Evolutionary conservation across 164 flowering plant species (phyloP), one percentile per base, ranked within the genome.

Genomic region (Paratinospora sagittata): DNA sequence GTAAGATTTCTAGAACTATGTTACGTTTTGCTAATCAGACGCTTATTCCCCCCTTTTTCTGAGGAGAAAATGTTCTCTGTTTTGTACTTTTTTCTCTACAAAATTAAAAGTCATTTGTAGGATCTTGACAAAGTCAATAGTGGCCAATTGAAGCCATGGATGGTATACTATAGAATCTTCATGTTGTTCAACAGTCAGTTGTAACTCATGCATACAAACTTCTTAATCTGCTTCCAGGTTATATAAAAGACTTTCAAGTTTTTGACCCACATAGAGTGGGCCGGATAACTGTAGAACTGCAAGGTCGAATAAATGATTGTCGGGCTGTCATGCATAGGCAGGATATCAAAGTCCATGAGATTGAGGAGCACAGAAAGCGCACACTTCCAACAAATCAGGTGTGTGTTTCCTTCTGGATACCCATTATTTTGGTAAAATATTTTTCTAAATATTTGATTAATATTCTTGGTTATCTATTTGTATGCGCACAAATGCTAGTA

Each of bases 361-460:
- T 93, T 73, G 87, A 87, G 73, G 70, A 74, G 27, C 91, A 90
- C 69, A 85, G 43, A 65, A 36, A 45, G 11, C 80, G 83, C 5
- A 71, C 63, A 6, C 95, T 94, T 78, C 98, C 98, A 43, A 89
- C 96, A 0, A 86, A 67, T 27, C 98, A 90, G 95, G 98, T 68
- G 78, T 67, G 36, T 49, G 11, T 39, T 1, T 58, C 14, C 10
- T 63, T 47, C 8, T 27, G 19, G 1, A 39, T 39, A 11, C 43
- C 43, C 5, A 52, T 52, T 52, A 52, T 52, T 19, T 52, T 19
- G 6, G n/a, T 52, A 52, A 52, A 14, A 16, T 52, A 52, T 17
- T 52, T 19, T 52, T 16, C 21, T 16, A 39, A 52, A 52, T 52
- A 8, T 52, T 52, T 52, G 57, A 49, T 49, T 49, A 1, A 17